phyloP scores from a whole-genome alignment of 306 rosid species.

The Spatholobus suberectus region DNA sequence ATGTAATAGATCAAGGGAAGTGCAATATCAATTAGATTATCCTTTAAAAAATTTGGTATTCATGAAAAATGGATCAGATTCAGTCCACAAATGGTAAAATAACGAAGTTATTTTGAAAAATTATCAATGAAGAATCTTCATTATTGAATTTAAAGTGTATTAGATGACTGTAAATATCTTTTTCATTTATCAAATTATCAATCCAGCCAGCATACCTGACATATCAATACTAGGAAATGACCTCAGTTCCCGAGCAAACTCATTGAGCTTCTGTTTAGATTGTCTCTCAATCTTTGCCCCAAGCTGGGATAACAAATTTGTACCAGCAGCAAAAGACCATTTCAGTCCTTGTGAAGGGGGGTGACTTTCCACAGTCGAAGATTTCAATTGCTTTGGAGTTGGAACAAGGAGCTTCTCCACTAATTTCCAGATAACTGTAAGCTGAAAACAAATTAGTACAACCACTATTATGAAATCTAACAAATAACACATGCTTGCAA shows the following conservation, averaged over 20 bases:
- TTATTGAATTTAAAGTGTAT: conserved; percentile 27
- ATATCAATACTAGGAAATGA: conserved; percentile 78
- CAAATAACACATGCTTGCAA: conserved; percentile 17
- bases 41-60: background rate
- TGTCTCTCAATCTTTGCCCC: conserved; percentile 84
- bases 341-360: conserved; percentile 66
- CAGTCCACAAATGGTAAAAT: background rate
- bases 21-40: background rate
- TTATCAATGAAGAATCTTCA: conserved; percentile 14
- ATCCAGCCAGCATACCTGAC: conserved; percentile 77
- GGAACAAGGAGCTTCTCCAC: conserved; percentile 81
- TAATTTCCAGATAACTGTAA: conserved; percentile 97
- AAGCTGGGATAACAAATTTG: conserved; percentile 76
- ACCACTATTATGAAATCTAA: conserved; percentile 50
- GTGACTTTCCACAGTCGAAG: conserved; percentile 58
- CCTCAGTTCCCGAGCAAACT: conserved; percentile 89
- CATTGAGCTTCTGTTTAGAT: conserved; percentile 87
- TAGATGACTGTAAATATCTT: conserved; percentile 23
- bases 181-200: conserved; percentile 12
- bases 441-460: conserved; percentile 77
- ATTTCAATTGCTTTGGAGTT: conserved; percentile 57
- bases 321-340: conserved; percentile 82
- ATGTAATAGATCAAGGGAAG: background rate
- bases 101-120: conserved; percentile 2
- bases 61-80: background rate